Percentiles rank a stretch among this genome's conserved stretches.
Conservation (phyloP, 352 stramenopile species). For the Phytophthora brassicae region DNA sequence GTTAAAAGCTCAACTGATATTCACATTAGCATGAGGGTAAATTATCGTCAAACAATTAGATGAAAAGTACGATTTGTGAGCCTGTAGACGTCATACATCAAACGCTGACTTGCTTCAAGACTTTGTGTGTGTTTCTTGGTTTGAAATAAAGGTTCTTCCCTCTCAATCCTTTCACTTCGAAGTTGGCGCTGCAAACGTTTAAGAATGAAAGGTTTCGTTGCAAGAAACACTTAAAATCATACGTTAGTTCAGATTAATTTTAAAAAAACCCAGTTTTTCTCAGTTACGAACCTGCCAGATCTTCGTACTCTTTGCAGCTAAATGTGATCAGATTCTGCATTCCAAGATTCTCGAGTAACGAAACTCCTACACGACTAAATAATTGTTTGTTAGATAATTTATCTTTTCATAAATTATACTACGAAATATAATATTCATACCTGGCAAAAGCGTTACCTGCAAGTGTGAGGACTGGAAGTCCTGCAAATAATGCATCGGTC, state of each 20-base stretch:
- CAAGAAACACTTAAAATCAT: constrained; percentile 33
- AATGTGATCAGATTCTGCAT: constrained; percentile 41
- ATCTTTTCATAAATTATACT: background rate
- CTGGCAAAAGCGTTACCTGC: constrained; percentile 62
- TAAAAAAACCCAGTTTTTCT: background rate
- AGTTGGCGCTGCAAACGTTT: constrained; percentile 23
- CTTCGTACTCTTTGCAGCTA: constrained; percentile 51
- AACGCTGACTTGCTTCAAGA: constrained; percentile 44
- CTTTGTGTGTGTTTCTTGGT: constrained; percentile 36
- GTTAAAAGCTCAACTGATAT: constrained; percentile 11
- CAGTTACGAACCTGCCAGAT: constrained; percentile 43
- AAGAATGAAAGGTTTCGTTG: constrained; percentile 24
- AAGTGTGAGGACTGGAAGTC: constrained; percentile 88
- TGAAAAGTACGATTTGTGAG: constrained; percentile 32
- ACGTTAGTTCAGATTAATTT: constrained; percentile 14
- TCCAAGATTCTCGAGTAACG: constrained; percentile 42
- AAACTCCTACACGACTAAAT: constrained; percentile 52
- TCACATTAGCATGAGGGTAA: too few species aligned
- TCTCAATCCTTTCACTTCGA: constrained; percentile 13
- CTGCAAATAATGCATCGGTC: constrained; percentile 84
- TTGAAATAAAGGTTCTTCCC: constrained; percentile 35
- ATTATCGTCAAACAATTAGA: constrained; percentile 27
- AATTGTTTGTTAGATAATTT: background rate
- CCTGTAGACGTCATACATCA: constrained; percentile 37
- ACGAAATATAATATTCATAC: constrained; percentile 8